phyloP scores from a whole-genome alignment of 352 stramenopile species.

The Hyaloperonospora brassicae region DNA sequence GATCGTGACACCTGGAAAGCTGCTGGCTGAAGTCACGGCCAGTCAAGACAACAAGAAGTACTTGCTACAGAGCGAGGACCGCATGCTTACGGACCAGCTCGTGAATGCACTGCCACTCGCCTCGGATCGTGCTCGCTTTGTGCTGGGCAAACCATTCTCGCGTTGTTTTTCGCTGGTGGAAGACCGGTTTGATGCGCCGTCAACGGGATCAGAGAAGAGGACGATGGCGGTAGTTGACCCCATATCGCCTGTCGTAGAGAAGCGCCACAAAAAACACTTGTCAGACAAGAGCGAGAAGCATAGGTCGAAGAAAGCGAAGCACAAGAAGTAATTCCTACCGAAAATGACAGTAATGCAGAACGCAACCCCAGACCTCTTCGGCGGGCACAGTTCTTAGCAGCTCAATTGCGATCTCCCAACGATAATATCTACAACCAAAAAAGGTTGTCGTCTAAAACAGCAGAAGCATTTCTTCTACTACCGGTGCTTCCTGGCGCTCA shows the following conservation, averaged over 20 bases:
- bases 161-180: constrained; percentile 68
- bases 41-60: constrained; percentile 40
- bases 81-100: constrained; percentile 59
- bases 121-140: constrained; percentile 48
- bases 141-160: constrained; percentile 65
- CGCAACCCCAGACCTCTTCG: background rate
- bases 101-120: constrained; percentile 65
- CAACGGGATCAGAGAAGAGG: constrained; percentile 15
- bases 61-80: constrained; percentile 48
- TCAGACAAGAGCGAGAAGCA: constrained; percentile 29
- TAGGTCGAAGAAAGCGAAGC: constrained; percentile 58
- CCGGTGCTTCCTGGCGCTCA: constrained; percentile 43
- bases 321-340: constrained; percentile 27
- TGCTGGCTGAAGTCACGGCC: constrained; percentile 37
- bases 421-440: constrained; percentile 9
- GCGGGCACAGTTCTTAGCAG: background rate
- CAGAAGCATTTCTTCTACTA: constrained; percentile 49
- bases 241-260: constrained; percentile 13
- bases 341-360: constrained; percentile 2
- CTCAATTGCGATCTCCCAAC: constrained; percentile 6
- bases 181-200: constrained; percentile 20
- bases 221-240: constrained; percentile 4
- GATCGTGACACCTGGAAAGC: constrained; percentile 19
- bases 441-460: constrained; percentile 59
- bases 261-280: constrained; percentile 31